These are phyloP conservation scores for Mycena epipterygia DNA, from an alignment of 768 basidiomycete genomes.

Conservation along the genomic window DNA sequence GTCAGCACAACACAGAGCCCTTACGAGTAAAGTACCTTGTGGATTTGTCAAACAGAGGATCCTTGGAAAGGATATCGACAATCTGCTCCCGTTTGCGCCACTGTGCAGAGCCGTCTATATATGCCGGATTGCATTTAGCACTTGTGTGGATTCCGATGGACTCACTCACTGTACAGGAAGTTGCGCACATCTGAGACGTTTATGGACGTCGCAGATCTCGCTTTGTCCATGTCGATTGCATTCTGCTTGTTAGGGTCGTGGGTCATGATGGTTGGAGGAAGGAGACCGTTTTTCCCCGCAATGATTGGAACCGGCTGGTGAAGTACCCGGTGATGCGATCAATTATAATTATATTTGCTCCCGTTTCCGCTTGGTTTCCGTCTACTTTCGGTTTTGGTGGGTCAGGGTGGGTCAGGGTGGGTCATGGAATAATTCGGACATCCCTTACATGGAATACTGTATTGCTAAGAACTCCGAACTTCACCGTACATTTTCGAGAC, in stretches of 20 bases:
- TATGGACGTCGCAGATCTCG: conserved; percentile 60
- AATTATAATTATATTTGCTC: neutral
- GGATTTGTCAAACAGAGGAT: conserved; percentile 73
- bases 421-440: too few relatives aligned
- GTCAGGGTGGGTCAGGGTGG: too few relatives aligned
- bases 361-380: too few relatives aligned
- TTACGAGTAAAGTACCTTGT: conserved; percentile 52
- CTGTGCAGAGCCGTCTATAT: conserved; percentile 60
- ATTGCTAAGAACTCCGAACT: too few relatives aligned
- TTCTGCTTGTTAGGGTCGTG: conserved; percentile 62
- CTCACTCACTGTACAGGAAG: conserved; percentile 64
- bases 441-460: too few relatives aligned
- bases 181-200: conserved; percentile 58
- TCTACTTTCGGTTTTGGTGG: too few relatives aligned
- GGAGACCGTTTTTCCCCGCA: neutral
- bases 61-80: conserved; percentile 61
- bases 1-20: neutral
- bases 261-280: conserved; percentile 25
- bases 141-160: neutral
- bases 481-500: too few relatives aligned
- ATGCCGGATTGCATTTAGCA: neutral
- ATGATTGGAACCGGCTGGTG: neutral
- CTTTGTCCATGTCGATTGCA: conserved; percentile 64
- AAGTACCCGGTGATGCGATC: conserved; percentile 3
- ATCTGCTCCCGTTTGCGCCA: conserved; percentile 66